A percentile compares a stretch with the other conserved stretches of the same genome.
These are phyloP conservation scores for Camelina neglecta DNA, from an alignment of 345 rosid species.

Conservation along the genomic window DNA sequence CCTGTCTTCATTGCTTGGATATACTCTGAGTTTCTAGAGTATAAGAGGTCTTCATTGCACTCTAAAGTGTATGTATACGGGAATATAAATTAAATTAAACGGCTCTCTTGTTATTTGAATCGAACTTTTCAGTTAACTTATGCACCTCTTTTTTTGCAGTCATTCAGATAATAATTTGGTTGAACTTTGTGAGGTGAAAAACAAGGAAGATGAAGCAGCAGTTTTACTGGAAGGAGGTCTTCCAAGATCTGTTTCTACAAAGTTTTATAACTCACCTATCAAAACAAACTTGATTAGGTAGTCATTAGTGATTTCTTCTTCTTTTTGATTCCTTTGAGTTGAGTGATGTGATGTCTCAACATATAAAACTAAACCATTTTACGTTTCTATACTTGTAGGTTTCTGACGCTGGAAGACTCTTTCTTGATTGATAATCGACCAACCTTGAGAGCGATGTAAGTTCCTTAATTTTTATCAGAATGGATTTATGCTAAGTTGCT, in stretches of 20 bases:
- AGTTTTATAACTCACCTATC: slow-evolving; percentile 59
- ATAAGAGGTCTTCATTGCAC: slow-evolving; percentile 59
- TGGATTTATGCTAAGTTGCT: not conserved
- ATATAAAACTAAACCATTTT: slow-evolving; percentile 10
- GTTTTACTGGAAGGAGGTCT: slow-evolving; percentile 93
- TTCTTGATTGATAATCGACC: slow-evolving; percentile 91
- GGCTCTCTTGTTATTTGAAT: not conserved
- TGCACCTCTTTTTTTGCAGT: slow-evolving; percentile 47
- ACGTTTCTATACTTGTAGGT: slow-evolving; percentile 52
- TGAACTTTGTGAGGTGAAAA: slow-evolving; percentile 66
- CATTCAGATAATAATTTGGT: slow-evolving; percentile 89
- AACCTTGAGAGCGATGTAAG: slow-evolving; percentile 88
- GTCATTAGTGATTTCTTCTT: not conserved
- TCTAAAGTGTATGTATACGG: slow-evolving; percentile 73
- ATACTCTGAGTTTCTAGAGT: slow-evolving; percentile 80
- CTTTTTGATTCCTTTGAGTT: not conserved
- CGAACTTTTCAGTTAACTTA: not conserved
- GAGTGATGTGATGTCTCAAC: not conserved
- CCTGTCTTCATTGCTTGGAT: slow-evolving; percentile 87
- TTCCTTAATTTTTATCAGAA: slow-evolving; percentile 7
- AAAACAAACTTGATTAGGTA: slow-evolving; percentile 82
- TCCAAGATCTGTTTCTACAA: slow-evolving; percentile 72
- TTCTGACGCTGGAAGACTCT: slow-evolving; percentile 84
- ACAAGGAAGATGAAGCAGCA: slow-evolving; percentile 81
- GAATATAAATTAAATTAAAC: not conserved